These are phyloP conservation scores for Phytopythium montanum DNA, from an alignment of 352 stramenopile genomes.

Conservation along the genomic window DNA sequence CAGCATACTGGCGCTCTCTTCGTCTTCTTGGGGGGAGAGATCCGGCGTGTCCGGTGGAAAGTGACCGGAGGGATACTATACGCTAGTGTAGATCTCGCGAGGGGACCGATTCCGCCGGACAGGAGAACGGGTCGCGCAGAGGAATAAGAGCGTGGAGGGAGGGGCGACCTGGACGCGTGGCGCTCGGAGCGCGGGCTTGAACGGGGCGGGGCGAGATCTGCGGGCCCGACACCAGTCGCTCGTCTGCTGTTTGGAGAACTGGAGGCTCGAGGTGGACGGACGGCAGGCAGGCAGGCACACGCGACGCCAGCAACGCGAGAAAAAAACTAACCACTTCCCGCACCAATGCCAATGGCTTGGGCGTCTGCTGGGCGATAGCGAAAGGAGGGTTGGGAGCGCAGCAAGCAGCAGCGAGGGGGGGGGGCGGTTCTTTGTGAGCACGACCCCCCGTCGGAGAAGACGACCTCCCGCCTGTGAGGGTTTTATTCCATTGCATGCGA, in stretches of 20 bases:
- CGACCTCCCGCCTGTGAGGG: neutral
- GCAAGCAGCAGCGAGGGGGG: neutral
- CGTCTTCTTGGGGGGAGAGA: neutral
- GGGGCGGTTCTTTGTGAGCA: slow-evolving; percentile 2
- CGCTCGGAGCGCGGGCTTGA: neutral
- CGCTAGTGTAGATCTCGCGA: no score
- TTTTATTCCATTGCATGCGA: neutral
- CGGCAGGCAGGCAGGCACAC: neutral
- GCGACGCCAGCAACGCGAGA: slow-evolving; percentile 5
- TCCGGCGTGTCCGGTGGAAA: neutral
- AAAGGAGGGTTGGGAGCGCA: neutral
- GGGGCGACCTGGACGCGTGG: no score
- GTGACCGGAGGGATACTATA: neutral
- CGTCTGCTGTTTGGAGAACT: neutral
- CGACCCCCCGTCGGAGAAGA: slow-evolving; percentile 8
- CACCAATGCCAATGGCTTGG: slow-evolving; percentile 5
- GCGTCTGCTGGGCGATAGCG: neutral
- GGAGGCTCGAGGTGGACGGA: neutral
- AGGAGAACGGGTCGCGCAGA: neutral
- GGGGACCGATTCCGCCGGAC: no score
- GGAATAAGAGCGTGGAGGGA: neutral
- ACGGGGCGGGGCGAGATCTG: neutral
- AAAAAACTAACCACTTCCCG: slow-evolving; percentile 4
- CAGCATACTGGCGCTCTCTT: slow-evolving; percentile 35
- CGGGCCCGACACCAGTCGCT: neutral